These are phyloP conservation scores for Cryptococcus maquisensis DNA, from an alignment of 1,284 basidiomycete genomes.

Conservation along the genomic window DNA sequence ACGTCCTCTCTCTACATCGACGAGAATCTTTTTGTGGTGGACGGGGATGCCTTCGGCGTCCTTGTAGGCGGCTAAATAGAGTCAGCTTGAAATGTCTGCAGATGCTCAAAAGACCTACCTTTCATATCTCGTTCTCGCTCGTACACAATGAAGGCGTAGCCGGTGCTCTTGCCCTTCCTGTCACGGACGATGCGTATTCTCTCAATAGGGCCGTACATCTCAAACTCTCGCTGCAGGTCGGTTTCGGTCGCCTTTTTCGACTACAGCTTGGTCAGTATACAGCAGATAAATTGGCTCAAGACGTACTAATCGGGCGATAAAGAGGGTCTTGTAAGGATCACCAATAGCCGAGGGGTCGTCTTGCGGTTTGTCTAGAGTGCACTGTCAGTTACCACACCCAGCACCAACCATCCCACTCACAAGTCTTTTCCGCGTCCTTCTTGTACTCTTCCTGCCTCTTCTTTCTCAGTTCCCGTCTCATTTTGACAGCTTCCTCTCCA, in stretches of 20 bases:
- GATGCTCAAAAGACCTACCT: constrained; percentile 54
- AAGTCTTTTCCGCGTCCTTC: constrained; percentile 73
- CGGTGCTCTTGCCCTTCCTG: constrained; percentile 77
- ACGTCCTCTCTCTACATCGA: constrained; percentile 95
- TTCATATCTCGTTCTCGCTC: constrained; percentile 99
- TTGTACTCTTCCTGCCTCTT: constrained; percentile 75
- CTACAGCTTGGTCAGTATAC: constrained; percentile 34
- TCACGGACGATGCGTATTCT: constrained; percentile 85
- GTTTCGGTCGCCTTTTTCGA: constrained; percentile 84
- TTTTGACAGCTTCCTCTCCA: constrained; percentile 55
- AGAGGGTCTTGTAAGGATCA: constrained; percentile 97
- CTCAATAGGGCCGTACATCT: constrained; percentile 91
- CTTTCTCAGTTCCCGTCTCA: constrained; percentile 71
- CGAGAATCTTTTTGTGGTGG: constrained; percentile 88
- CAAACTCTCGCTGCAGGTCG: constrained; percentile 90
- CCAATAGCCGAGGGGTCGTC: constrained; percentile 90
- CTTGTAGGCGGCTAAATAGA: constrained; percentile 82
- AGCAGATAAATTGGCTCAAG: not conserved
- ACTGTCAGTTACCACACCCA: constrained; percentile 40
- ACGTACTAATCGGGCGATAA: constrained; percentile 83
- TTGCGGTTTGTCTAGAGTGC: constrained; percentile 68
- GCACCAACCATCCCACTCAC: constrained; percentile 53
- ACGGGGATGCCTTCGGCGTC: constrained; percentile 97
- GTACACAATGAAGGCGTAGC: constrained; percentile 96
- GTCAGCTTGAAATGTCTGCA: not conserved